Percentiles rank a stretch among this genome's conserved stretches.
phyloP scores from a whole-genome alignment of 2,329 filamentous ascomycete species.

The Talaromyces sp. region DNA sequence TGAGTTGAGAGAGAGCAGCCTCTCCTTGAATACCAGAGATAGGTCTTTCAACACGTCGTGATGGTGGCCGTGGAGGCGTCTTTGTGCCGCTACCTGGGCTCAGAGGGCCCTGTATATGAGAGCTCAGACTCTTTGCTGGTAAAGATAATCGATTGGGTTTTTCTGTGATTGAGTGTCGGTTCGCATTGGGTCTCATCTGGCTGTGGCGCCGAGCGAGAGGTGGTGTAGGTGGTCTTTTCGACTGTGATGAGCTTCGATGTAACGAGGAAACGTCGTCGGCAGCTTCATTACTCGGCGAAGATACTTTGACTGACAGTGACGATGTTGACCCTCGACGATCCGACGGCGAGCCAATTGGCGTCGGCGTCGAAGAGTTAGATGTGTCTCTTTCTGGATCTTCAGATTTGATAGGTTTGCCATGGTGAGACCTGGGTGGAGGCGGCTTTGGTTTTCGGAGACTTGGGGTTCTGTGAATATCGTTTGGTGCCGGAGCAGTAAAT shows the following conservation, averaged over 20 bases:
- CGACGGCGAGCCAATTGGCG: conserved; percentile 1
- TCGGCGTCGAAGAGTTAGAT: not conserved
- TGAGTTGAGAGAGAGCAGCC: conserved; percentile 15
- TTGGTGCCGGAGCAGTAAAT: conserved; percentile 47
- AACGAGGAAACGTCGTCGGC: conserved; percentile 23
- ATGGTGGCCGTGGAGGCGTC: conserved; percentile 55
- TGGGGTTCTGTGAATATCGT: conserved; percentile 30
- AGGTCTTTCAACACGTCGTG: conserved; percentile 40
- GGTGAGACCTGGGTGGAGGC: conserved; percentile 71
- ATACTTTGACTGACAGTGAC: conserved; percentile 50
- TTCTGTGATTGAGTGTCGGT: conserved; percentile 27
- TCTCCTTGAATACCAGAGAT: conserved; percentile 19
- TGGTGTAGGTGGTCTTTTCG: conserved; percentile 47
- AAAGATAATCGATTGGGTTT: conserved; percentile 32
- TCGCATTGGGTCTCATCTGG: conserved; percentile 39
- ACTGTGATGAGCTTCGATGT: conserved; percentile 32
- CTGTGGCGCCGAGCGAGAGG: conserved; percentile 50
- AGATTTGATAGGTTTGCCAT: conserved; percentile 68
- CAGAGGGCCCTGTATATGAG: conserved; percentile 30
- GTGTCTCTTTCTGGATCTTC: conserved; percentile 27
- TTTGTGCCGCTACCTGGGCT: conserved; percentile 29
- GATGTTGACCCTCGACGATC: conserved; percentile 56
- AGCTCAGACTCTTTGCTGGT: conserved; percentile 47
- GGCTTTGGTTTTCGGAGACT: conserved; percentile 59
- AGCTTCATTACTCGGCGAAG: conserved; percentile 30